Percentiles rank a stretch among this genome's conserved stretches.
Conservation (phyloP, 2,329 filamentous ascomycete genomes). For the Xylogone sp. region DNA sequence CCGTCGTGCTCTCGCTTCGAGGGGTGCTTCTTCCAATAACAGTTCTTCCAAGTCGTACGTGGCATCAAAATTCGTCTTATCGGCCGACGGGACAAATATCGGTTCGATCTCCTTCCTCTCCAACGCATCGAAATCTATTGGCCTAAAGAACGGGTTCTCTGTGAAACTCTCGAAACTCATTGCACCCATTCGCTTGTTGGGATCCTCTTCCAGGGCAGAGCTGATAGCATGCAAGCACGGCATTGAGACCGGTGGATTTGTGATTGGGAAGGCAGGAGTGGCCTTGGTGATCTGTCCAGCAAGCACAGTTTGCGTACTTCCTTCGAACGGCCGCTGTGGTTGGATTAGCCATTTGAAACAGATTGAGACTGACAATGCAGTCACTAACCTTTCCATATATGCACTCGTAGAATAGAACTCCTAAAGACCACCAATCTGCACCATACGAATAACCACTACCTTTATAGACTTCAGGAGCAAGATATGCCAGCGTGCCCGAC, state of each 20-base stretch:
- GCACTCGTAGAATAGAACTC: conserved; percentile 98
- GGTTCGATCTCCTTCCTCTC: conserved; percentile 87
- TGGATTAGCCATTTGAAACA: conserved; percentile 4
- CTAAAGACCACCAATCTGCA: conserved; percentile 98
- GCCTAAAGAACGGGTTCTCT: conserved; percentile 83
- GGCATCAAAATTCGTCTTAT: conserved; percentile 98
- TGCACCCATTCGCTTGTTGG: conserved; percentile 76
- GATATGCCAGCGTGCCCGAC: conserved; percentile 91
- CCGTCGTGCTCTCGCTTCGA: conserved; percentile 86
- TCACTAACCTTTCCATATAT: conserved; percentile 89
- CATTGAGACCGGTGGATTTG: conserved; percentile 83
- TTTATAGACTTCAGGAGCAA: conserved; percentile 91
- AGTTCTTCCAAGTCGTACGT: conserved; percentile 97
- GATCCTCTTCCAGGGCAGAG: conserved; percentile 76
- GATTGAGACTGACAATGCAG: background rate
- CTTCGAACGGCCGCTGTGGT: conserved; percentile 84
- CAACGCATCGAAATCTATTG: conserved; percentile 78
- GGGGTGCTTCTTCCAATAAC: conserved; percentile 85
- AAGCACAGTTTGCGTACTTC: conserved; percentile 76
- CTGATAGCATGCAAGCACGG: conserved; percentile 86
- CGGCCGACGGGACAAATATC: conserved; percentile 87
- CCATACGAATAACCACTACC: conserved; percentile 85
- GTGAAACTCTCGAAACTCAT: conserved; percentile 80
- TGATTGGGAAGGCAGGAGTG: conserved; percentile 85
- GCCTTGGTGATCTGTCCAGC: conserved; percentile 77